Conservation (phyloP, 164 flowering plant species). For the Umbilicus rupestris region DNA sequence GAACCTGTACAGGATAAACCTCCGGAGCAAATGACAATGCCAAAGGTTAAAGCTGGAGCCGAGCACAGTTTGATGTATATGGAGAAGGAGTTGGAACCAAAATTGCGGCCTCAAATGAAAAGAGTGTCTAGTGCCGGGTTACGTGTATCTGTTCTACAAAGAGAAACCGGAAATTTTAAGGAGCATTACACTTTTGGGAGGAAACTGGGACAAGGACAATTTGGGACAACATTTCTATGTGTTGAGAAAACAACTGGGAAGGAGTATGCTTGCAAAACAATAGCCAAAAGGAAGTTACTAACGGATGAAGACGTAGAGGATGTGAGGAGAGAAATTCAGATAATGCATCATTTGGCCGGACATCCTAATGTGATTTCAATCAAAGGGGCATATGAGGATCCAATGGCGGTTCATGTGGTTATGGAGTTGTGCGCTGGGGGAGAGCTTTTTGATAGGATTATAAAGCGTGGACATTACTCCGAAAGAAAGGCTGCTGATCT, state of each 20-base stretch:
- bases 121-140: conserved; percentile 1
- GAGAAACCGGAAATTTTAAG: neutral
- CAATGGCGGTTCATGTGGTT: conserved; percentile 4
- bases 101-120: neutral
- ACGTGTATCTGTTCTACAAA: conserved; percentile 5
- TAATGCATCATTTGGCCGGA: conserved; percentile 3
- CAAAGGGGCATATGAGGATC: conserved; percentile 6
- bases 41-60: neutral
- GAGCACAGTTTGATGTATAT: neutral
- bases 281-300: conserved; percentile 5
- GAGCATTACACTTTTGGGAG: conserved; percentile 1
- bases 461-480: conserved; percentile 1
- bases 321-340: conserved; percentile 8
- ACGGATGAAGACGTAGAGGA: conserved; percentile 4
- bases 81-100: neutral
- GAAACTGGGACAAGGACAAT: conserved; percentile 6
- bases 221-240: neutral
- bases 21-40: conserved; percentile 6
- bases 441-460: conserved; percentile 8
- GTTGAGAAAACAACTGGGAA: conserved; percentile 1
- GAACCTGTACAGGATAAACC: conserved; percentile 2
- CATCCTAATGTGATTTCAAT: conserved; percentile 5
- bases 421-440: conserved; percentile 7
- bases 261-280: conserved; percentile 3
- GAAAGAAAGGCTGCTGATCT: conserved; percentile 4